Conservation (phyloP, 768 basidiomycete genomes). For the Termitomyces sp. region DNA sequence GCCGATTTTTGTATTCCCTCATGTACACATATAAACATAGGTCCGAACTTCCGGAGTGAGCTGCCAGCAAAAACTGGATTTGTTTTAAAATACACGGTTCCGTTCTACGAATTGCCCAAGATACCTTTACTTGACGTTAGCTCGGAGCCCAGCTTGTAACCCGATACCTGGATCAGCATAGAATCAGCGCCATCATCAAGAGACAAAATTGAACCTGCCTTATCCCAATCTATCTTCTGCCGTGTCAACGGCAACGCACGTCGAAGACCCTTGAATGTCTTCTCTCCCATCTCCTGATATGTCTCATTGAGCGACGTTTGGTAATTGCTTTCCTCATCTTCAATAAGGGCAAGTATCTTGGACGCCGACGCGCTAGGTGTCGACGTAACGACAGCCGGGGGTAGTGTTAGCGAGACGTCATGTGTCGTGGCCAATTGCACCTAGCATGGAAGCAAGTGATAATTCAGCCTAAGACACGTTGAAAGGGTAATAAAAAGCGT, state of each 20-base stretch:
- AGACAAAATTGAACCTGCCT: conserved; percentile 37
- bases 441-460: conserved; percentile 29
- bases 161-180: conserved; percentile 31
- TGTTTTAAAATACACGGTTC: background rate
- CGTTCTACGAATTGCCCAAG: conserved; percentile 30
- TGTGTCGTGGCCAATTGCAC: conserved; percentile 87
- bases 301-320: conserved; percentile 75
- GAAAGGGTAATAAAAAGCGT: conserved; percentile 16
- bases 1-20: background rate
- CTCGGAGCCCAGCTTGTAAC: conserved; percentile 76
- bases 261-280: conserved; percentile 87
- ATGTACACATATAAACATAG: background rate
- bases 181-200: background rate
- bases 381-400: conserved; percentile 48
- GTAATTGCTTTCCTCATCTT: conserved; percentile 73
- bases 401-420: conserved; percentile 56
- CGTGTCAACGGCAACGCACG: conserved; percentile 88
- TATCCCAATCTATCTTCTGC: conserved; percentile 96
- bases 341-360: conserved; percentile 77
- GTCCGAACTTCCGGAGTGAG: background rate
- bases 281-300: conserved; percentile 88
- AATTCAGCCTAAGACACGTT: background rate
- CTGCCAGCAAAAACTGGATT: background rate
- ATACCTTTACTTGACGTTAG: conserved; percentile 59
- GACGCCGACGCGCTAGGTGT: conserved; percentile 48